phyloP scores from a whole-genome alignment of 495 filamentous ascomycete species.

The Aspergillus sclerotioniger region DNA sequence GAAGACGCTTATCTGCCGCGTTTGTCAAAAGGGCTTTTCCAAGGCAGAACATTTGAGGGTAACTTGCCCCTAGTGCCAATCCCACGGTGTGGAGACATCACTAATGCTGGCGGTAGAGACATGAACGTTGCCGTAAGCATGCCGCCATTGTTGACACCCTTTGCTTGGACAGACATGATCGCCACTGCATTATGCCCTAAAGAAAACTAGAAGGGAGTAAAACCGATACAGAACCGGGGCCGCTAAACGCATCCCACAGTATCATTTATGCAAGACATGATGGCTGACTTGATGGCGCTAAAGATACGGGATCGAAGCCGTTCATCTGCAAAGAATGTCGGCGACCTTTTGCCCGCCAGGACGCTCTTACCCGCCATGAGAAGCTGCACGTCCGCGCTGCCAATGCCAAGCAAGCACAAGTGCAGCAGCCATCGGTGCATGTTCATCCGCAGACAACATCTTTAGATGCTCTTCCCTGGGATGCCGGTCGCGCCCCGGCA shows the following conservation, averaged over 20 bases:
- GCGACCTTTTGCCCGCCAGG: constrained; percentile 46
- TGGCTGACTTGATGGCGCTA: constrained; percentile 19
- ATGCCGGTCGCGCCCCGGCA: constrained; percentile 25
- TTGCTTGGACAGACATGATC: constrained; percentile 1
- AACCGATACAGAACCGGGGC: not conserved
- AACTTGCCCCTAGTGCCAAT: constrained; percentile 11
- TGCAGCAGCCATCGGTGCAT: constrained; percentile 15
- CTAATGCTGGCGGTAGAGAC: constrained; percentile 39
- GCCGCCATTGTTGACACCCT: constrained; percentile 1
- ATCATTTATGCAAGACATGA: not conserved
- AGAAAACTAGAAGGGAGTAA: not conserved
- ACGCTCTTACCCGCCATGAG: constrained; percentile 49
- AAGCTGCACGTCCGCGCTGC: constrained; percentile 42
- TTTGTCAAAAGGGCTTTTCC: constrained; percentile 44
- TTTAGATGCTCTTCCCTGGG: constrained; percentile 28
- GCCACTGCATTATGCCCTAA: constrained; percentile 3
- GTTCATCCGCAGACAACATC: constrained; percentile 21
- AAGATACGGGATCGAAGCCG: constrained; percentile 49
- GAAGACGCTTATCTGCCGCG: constrained; percentile 40
- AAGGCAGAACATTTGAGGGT: constrained; percentile 49
- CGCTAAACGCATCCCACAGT: not conserved
- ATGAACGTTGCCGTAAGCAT: constrained; percentile 48
- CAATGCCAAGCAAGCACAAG: constrained; percentile 23
- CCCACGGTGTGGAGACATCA: constrained; percentile 18
- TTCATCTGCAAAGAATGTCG: constrained; percentile 44